Evolutionary conservation across 805 yeast genomes (phyloP).

Genomic region (Candida odintsovae): DNA sequence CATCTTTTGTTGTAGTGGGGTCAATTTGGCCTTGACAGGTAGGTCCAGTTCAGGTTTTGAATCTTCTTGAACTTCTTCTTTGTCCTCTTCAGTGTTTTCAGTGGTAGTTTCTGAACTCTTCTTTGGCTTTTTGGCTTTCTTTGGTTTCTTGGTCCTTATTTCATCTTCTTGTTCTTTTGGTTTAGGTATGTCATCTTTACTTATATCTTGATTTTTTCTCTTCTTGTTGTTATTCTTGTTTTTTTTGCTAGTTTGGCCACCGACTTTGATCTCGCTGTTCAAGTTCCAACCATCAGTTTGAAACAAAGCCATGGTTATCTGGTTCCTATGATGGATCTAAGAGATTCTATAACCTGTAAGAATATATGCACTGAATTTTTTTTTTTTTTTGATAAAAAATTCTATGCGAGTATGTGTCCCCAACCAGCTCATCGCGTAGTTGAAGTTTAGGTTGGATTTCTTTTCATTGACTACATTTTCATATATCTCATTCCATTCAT

Average conservation of each 20-base stretch:
- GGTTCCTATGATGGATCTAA: not conserved
- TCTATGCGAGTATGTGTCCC: not conserved
- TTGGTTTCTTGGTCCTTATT: constrained; percentile 9
- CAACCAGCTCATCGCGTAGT: not conserved
- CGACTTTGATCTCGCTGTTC: constrained; percentile 46
- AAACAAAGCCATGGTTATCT: constrained; percentile 56
- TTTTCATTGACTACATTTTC: no score
- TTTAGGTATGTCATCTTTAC: constrained; percentile 4
- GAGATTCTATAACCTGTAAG: not conserved
- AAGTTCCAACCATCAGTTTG: constrained; percentile 82
- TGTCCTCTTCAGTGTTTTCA: constrained; percentile 3
- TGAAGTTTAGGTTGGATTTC: no score
- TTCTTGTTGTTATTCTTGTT: constrained; percentile 23
- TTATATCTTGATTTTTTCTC: constrained; percentile 15
- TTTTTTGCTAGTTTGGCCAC: constrained; percentile 29
- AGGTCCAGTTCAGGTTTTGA: constrained; percentile 14
- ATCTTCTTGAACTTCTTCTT: constrained; percentile 7
- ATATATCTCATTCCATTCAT: not conserved
- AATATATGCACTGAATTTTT: not conserved
- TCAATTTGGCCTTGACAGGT: constrained; percentile 41
- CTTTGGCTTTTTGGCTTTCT: constrained; percentile 7
- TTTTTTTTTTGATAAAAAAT: not conserved
- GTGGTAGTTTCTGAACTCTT: not conserved
- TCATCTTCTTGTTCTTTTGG: constrained; percentile 7
- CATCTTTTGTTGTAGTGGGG: constrained; percentile 93